Evolutionary conservation across 2,329 filamentous ascomycete species (phyloP).

Genomic region (Colletotrichum magnum): DNA sequence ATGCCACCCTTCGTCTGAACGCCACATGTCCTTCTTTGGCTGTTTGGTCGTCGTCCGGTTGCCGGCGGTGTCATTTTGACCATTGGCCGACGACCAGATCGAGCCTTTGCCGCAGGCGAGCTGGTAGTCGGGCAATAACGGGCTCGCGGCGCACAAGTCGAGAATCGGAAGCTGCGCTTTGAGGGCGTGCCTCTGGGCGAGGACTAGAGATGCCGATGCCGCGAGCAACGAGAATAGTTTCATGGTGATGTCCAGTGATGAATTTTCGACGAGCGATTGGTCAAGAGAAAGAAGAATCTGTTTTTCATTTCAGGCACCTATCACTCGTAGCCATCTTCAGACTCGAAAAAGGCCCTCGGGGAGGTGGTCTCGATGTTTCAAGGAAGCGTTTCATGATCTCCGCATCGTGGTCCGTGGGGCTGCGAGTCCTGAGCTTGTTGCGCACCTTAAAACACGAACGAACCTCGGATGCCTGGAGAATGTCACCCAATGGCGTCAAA

Average conservation of each 20-base stretch:
- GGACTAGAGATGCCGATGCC: not conserved
- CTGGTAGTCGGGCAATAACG: constrained; percentile 26
- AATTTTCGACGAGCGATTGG: not conserved
- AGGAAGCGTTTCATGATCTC: constrained; percentile 38
- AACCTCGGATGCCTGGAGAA: no score
- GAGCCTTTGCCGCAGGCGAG: constrained; percentile 20
- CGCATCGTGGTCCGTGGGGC: constrained; percentile 20
- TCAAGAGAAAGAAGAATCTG: not conserved
- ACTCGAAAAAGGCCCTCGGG: not conserved
- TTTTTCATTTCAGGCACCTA: not conserved
- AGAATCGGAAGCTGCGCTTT: constrained; percentile 14
- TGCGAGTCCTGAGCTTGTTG: no score
- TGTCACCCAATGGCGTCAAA: no score
- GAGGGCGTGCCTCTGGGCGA: not conserved
- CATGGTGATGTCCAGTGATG: constrained; percentile 4
- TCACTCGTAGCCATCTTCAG: not conserved
- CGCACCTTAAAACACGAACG: no score
- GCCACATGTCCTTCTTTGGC: constrained; percentile 37
- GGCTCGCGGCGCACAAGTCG: constrained; percentile 31
- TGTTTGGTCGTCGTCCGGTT: constrained; percentile 18
- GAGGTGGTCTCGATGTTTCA: constrained; percentile 31
- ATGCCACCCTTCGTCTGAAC: constrained; percentile 38
- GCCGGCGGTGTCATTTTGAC: constrained; percentile 4
- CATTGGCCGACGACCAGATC: not conserved
- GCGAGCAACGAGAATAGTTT: constrained; percentile 17